Percentiles rank a stretch among this genome's conserved stretches.
phyloP scores from a whole-genome alignment of 2,329 filamentous ascomycete species.

The Fusarium multiceps region DNA sequence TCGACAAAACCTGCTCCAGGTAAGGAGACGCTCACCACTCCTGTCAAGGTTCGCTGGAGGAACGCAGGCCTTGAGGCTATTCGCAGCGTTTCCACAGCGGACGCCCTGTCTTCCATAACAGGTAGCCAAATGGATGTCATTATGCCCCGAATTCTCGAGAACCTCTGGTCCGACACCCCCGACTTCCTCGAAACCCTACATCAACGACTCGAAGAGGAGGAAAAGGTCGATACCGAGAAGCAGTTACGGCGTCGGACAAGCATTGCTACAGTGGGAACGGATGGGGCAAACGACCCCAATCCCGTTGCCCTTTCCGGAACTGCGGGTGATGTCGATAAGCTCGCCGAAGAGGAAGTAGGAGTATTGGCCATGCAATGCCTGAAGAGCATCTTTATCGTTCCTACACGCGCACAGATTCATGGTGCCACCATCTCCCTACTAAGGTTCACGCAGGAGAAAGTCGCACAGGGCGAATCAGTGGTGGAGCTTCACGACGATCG shows the following conservation, averaged over 20 bases:
- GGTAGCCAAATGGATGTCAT: constrained; percentile 81
- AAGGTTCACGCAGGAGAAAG: constrained; percentile 75
- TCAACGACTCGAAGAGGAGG: constrained; percentile 73
- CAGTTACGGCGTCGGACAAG: constrained; percentile 77
- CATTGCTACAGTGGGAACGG: constrained; percentile 77
- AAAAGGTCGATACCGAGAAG: constrained; percentile 74
- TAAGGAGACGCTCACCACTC: constrained; percentile 71
- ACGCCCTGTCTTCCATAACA: constrained; percentile 79
- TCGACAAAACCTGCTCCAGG: constrained; percentile 67
- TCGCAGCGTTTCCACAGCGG: constrained; percentile 82
- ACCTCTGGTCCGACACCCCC: constrained; percentile 81
- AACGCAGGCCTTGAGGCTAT: constrained; percentile 81
- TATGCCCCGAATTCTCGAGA: constrained; percentile 87
- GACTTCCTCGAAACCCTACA: constrained; percentile 76
- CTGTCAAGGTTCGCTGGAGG: constrained; percentile 82
- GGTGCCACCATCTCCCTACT: constrained; percentile 79
- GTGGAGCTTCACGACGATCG: constrained; percentile 61
- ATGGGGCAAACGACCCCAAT: constrained; percentile 70
- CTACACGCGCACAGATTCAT: constrained; percentile 84
- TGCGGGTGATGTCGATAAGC: constrained; percentile 85
- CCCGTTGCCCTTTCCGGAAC: constrained; percentile 81
- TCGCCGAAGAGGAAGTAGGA: constrained; percentile 89
- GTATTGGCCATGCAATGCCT: constrained; percentile 87
- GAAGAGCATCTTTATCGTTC: constrained; percentile 84
- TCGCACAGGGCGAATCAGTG: constrained; percentile 63